Base-by-base conservation (phyloP, 2,329 filamentous ascomycete species). In the Fusarium mexicanum region DNA sequence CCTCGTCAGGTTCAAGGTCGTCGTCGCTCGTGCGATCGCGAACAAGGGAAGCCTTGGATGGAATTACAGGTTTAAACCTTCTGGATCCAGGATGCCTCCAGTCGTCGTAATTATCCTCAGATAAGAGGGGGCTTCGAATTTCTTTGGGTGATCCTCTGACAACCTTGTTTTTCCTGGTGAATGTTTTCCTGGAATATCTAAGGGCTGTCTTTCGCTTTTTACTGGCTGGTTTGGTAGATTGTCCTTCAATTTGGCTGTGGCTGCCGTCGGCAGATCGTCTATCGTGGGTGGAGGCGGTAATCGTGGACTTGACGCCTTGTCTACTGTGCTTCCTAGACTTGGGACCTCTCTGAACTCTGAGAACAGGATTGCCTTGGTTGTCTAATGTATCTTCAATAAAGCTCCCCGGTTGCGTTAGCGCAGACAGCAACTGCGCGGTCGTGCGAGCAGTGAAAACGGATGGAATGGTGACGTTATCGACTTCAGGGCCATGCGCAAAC, bases 391-490 rank as follows among this genome's bases (percentile, higher is more conserved):
- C 87, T 72, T 91, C 89, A 53, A 91, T 86, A 61, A 89, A 89
- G 74, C 87, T 89, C 53, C 92, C 91, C 3, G 90, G 88, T 59
- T 95, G 94, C 66, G 96, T 92, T 69, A 98, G 87, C 13, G 95
- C 95, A 3, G 95, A 97, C 22, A 99, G 87, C 20, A 99, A 87
- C 81, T 98, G 96, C 3, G 96, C 96, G 1, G 96, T 98, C 2
- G 95, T 98, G 77, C 96, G 91, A 2, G 96, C 97, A 1, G 96
- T 98, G 83, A 99, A 99, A 16, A 98, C 88, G 1, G 96, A 94
- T 3, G 96, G 95, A 61, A 99, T 98, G 2, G 94, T 94, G 74
- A 98, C 90, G 79, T 98, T 98, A 40, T 95, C 97, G 8, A 96
- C 98, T 40, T 83, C 82, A 80, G 98, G 95, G 43, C 96, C 96